Evolutionary conservation across 1,284 basidiomycete species (phyloP).

Genomic region (Sparassis latifolia): DNA sequence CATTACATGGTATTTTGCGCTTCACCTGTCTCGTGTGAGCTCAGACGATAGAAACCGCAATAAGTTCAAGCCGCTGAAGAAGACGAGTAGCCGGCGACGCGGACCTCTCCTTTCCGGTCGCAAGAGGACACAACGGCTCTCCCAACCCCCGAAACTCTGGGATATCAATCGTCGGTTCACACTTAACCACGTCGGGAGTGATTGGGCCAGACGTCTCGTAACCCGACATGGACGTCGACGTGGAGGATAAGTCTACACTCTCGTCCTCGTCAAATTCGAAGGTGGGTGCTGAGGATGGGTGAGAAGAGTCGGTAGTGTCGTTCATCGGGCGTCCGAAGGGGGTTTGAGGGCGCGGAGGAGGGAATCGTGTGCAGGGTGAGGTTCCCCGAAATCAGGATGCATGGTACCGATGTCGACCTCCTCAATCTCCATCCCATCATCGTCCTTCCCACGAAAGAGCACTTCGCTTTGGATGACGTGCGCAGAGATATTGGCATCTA

Average conservation of each 20-base stretch:
- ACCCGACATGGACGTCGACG: slow-evolving; percentile 6
- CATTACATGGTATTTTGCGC: no score
- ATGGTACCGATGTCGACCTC: slow-evolving; percentile 4
- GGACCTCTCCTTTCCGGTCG: no score
- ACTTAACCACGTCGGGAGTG: slow-evolving; percentile 4
- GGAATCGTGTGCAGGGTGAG: background rate
- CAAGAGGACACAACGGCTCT: no score
- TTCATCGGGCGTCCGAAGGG: background rate
- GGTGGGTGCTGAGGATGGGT: background rate
- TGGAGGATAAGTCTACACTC: slow-evolving; percentile 1
- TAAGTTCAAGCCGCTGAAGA: no score
- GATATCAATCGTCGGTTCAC: no score
- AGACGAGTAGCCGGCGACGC: no score
- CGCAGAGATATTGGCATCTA: background rate
- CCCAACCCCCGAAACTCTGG: no score
- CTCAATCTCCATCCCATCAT: background rate
- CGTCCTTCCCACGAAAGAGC: background rate
- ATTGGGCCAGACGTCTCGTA: slow-evolving; percentile 10
- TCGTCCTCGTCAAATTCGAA: background rate
- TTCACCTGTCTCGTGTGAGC: no score
- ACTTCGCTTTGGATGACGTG: background rate
- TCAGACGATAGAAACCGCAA: no score
- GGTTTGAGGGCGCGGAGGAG: background rate
- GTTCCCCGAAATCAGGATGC: background rate
- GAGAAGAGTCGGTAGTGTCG: background rate